A percentile compares a stretch with the other conserved stretches of the same genome.
Conservation (phyloP, 441 rosid genomes). For the Breynia disticha region DNA sequence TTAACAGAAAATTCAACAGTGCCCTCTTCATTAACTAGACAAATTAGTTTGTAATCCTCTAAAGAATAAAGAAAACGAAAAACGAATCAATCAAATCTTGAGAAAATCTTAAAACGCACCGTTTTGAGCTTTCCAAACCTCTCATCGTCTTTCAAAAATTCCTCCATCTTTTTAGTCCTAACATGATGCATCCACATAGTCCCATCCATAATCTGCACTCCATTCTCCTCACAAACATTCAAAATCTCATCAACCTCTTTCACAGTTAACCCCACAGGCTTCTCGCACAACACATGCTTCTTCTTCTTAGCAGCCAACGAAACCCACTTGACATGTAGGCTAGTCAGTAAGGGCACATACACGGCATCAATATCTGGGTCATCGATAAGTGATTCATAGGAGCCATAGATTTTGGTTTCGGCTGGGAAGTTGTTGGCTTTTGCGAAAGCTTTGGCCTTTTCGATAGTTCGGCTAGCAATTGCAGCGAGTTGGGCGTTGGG, state of each 20-base stretch:
- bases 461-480: constrained; percentile 47
- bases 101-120: constrained; percentile 18
- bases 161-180: constrained; percentile 40
- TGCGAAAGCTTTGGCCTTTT: constrained; percentile 47
- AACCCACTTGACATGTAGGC: constrained; percentile 69
- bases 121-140: constrained; percentile 48
- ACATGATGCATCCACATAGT: constrained; percentile 84
- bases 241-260: constrained; percentile 46
- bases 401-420: constrained; percentile 41
- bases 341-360: constrained; percentile 62
- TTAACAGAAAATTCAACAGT: no score
- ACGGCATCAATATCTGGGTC: constrained; percentile 69
- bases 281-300: constrained; percentile 73
- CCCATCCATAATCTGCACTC: constrained; percentile 75
- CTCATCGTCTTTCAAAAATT: constrained; percentile 34
- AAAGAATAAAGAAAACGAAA: neutral
- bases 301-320: constrained; percentile 44
- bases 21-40: no score
- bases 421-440: constrained; percentile 46
- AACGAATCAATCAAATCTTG: neutral
- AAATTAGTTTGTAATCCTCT: no score
- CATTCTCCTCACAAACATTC: constrained; percentile 51
- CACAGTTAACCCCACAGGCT: constrained; percentile 51
- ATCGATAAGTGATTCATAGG: constrained; percentile 54
- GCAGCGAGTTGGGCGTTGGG: constrained; percentile 58